Percentiles rank a stretch among this genome's conserved stretches.
phyloP scores from a whole-genome alignment of 1,284 basidiomycete species.

The Ceratobasidium sp. region DNA sequence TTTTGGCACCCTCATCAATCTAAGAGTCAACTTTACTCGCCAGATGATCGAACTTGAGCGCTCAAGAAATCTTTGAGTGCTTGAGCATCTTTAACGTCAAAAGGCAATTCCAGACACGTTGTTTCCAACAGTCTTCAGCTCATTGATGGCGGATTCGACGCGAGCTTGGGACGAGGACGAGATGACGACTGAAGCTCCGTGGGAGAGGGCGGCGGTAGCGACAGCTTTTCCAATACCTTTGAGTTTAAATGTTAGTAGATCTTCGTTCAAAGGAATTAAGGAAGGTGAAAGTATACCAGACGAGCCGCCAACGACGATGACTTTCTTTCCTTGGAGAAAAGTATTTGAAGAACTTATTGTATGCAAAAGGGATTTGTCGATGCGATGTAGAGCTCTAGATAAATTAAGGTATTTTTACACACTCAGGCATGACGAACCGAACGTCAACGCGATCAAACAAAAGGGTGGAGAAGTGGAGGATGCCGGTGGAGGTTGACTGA shows the following conservation, averaged over 20 bases:
- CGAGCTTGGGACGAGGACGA: constrained; percentile 30
- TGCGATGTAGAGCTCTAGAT: not conserved
- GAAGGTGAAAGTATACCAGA: constrained; percentile 22
- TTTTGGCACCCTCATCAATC: not conserved
- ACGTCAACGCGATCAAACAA: not conserved
- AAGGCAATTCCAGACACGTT: not conserved
- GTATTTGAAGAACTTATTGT: constrained; percentile 15
- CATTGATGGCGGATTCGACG: constrained; percentile 31
- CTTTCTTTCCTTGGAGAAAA: constrained; percentile 20
- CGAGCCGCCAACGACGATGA: constrained; percentile 15
- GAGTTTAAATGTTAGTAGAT: no score
- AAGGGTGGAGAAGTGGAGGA: not conserved
- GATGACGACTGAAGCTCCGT: constrained; percentile 38
- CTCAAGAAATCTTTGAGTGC: constrained; percentile 16
- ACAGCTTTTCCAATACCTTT: constrained; percentile 40
- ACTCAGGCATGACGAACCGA: not conserved
- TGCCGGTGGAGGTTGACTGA: not conserved
- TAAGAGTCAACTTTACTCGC: not conserved
- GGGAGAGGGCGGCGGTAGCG: constrained; percentile 23
- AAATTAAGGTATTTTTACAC: not conserved
- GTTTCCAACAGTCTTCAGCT: not conserved
- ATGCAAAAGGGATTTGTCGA: not conserved
- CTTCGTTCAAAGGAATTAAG: no score
- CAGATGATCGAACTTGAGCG: constrained; percentile 32
- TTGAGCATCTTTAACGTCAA: not conserved